A percentile compares a stretch with the other conserved stretches of the same genome.
phyloP scores from a whole-genome alignment of 371 early-diverging fungal species.

The Circinella umbellata region DNA sequence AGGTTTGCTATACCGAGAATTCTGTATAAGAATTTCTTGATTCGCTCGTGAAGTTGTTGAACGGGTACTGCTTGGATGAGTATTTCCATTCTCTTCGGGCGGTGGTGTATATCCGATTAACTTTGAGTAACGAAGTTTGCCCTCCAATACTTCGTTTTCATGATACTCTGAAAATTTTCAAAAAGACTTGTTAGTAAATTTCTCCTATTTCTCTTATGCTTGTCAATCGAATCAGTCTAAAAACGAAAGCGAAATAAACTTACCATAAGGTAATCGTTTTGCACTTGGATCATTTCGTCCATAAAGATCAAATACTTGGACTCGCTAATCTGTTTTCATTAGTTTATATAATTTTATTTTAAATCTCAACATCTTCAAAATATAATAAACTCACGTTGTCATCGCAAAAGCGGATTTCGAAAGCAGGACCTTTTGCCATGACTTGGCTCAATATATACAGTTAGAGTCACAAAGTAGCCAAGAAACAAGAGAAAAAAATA shows the following conservation, averaged over 20 bases:
- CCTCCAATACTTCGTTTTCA: slow-evolving; percentile 35
- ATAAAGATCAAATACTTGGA: slow-evolving; percentile 45
- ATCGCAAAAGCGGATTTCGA: slow-evolving; percentile 46
- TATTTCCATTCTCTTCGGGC: background rate
- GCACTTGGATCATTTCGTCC: slow-evolving; percentile 12
- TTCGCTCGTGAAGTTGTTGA: background rate
- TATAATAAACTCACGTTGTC: slow-evolving; percentile 27
- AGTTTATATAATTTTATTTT: background rate
- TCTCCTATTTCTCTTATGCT: background rate
- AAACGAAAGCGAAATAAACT: background rate
- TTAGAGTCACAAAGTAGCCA: too few relatives aligned
- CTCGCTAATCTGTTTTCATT: slow-evolving; percentile 25
- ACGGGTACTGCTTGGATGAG: background rate
- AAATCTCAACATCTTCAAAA: background rate
- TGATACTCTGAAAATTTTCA: slow-evolving; percentile 21
- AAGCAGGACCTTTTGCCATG: slow-evolving; percentile 30
- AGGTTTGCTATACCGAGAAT: background rate
- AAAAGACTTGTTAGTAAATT: too few relatives aligned
- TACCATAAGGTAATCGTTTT: slow-evolving; percentile 31
- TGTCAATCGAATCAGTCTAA: background rate
- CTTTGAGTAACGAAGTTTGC: slow-evolving; percentile 39
- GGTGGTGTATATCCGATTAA: slow-evolving; percentile 5
- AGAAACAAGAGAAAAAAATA: too few relatives aligned
- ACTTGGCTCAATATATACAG: background rate
- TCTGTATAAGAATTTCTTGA: background rate